These are phyloP conservation scores for Hemerocallis citrina DNA, from an alignment of 106 monocot genomes.

Conservation along the genomic window DNA sequence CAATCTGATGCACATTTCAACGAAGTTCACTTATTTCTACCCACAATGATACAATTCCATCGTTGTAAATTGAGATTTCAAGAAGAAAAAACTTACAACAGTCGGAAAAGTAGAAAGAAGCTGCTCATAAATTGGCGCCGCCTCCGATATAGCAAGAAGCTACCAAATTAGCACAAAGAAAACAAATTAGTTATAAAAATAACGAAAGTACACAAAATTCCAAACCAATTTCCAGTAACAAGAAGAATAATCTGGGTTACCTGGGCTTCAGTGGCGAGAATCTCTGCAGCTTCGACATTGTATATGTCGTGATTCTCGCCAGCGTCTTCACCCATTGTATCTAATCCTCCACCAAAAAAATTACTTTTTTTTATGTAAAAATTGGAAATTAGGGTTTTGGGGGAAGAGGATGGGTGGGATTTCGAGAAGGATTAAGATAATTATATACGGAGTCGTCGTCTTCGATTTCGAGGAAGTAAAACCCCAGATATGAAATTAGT, in stretches of 20 bases:
- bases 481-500: too few relatives aligned
- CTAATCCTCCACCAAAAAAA: too few relatives aligned
- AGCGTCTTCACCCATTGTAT: not conserved
- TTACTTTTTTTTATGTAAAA: too few relatives aligned
- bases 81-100: constrained; percentile 55
- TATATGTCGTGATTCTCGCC: constrained; percentile 31
- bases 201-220: not conserved
- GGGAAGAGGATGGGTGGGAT: too few relatives aligned
- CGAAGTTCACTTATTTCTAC: too few relatives aligned
- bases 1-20: too few relatives aligned
- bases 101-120: constrained; percentile 82
- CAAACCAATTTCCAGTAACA: not conserved
- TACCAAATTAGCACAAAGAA: constrained; percentile 15
- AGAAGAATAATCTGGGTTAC: constrained; percentile 12
- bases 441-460: too few relatives aligned
- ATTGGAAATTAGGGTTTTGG: too few relatives aligned
- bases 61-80: too few relatives aligned
- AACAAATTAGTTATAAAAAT: not conserved
- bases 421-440: too few relatives aligned
- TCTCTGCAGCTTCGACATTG: constrained; percentile 82
- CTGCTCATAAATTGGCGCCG: constrained; percentile 80
- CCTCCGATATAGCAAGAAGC: constrained; percentile 62
- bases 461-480: too few relatives aligned
- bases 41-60: too few relatives aligned
- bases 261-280: constrained; percentile 76